A percentile compares a stretch with the other conserved stretches of the same genome.
phyloP scores from a whole-genome alignment of 768 basidiomycete genomes.

The Tulasnella sp. region DNA sequence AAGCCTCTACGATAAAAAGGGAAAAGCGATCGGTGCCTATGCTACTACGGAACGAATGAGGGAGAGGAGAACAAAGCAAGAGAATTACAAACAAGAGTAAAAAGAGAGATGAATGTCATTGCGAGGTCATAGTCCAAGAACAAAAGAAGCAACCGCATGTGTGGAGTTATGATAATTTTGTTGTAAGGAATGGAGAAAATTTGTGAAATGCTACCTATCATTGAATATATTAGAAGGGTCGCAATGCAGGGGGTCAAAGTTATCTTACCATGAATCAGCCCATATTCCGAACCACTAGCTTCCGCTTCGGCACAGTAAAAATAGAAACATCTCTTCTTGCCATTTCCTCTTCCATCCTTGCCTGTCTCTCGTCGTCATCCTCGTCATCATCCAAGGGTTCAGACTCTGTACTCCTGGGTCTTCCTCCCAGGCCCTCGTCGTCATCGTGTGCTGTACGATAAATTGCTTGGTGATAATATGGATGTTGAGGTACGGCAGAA shows the following conservation, averaged over 20 bases:
- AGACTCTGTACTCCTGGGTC: constrained; percentile 14
- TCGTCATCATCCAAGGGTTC: constrained; percentile 47
- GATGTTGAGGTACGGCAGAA: constrained; percentile 41
- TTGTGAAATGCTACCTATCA: constrained; percentile 21
- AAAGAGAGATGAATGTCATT: too few species aligned
- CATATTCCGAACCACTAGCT: constrained; percentile 60
- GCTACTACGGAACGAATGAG: too few species aligned
- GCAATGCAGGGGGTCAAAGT: too few species aligned
- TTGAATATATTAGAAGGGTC: neutral
- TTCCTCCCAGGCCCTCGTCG: constrained; percentile 32
- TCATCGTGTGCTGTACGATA: constrained; percentile 36
- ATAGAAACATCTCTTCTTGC: constrained; percentile 72
- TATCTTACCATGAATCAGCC: too few species aligned
- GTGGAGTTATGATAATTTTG: neutral
- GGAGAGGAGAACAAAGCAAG: too few species aligned
- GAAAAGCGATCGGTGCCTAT: too few species aligned
- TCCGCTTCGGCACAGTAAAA: constrained; percentile 58
- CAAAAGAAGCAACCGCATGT: constrained; percentile 28
- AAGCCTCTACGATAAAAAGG: too few species aligned
- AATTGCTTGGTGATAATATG: constrained; percentile 23
- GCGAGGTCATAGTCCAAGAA: too few species aligned
- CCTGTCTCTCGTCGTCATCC: constrained; percentile 61
- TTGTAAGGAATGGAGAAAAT: constrained; percentile 21
- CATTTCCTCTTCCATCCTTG: constrained; percentile 72
- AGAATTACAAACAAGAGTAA: too few species aligned